These are phyloP conservation scores for Epichloe baconii DNA, from an alignment of 2,329 filamentous ascomycete genomes.

Conservation along the genomic window DNA sequence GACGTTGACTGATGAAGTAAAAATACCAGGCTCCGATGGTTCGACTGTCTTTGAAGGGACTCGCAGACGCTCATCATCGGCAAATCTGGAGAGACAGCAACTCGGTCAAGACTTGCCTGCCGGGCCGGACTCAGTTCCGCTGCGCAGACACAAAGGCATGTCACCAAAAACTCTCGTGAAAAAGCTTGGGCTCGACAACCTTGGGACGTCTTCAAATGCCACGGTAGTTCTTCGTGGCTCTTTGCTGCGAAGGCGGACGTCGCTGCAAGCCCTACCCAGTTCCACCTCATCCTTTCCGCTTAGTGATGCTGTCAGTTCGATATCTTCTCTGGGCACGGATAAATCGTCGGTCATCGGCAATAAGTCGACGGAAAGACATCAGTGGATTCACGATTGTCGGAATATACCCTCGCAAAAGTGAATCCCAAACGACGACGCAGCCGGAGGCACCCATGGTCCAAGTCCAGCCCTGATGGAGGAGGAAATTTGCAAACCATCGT, in stretches of 20 bases:
- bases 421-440: conserved; percentile 14
- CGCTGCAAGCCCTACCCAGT: conserved; percentile 13
- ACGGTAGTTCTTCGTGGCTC: conserved; percentile 17
- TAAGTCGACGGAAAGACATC: conserved; percentile 21
- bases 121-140: not conserved
- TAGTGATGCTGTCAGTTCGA: conserved; percentile 12
- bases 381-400: conserved; percentile 18
- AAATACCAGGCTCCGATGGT: conserved; percentile 12
- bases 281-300: conserved; percentile 8
- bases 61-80: conserved; percentile 1
- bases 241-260: conserved; percentile 12
- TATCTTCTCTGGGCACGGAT: conserved; percentile 16
- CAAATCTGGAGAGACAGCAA: not conserved
- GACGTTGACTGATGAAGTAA: not conserved
- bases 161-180: conserved; percentile 14
- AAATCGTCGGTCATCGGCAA: conserved; percentile 13
- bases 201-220: conserved; percentile 14
- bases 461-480: conserved; percentile 23
- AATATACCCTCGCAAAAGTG: conserved; percentile 10
- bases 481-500: conserved; percentile 21
- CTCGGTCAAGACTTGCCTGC: not conserved
- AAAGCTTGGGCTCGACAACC: conserved; percentile 14
- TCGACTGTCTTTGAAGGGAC: conserved; percentile 9
- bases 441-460: conserved; percentile 22
- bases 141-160: conserved; percentile 9